Evolutionary conservation across 306 rosid species (phyloP).

Genomic region (Geum urbanum): DNA sequence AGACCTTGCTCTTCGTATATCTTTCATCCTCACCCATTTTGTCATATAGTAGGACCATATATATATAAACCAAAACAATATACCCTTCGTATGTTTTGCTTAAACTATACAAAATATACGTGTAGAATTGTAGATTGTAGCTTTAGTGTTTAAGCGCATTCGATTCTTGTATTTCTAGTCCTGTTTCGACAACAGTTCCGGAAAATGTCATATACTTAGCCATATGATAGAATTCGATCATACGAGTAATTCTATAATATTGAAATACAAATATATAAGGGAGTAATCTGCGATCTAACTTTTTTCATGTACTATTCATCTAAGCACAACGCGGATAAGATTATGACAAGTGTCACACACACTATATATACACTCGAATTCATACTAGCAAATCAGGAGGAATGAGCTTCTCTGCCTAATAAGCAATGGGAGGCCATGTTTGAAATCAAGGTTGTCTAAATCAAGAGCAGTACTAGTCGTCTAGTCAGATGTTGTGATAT

Average conservation of each 20-base stretch:
- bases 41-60: constrained; percentile 13
- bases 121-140: too few species aligned
- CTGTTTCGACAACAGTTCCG: too few species aligned
- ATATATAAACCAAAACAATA: background rate
- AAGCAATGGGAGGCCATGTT: background rate
- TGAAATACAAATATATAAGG: too few species aligned
- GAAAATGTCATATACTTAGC: too few species aligned
- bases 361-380: too few species aligned
- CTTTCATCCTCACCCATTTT: constrained; percentile 32
- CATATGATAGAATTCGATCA: too few species aligned
- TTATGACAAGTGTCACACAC: too few species aligned
- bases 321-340: too few species aligned
- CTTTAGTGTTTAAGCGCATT: background rate
- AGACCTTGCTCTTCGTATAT: constrained; percentile 34
- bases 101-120: too few species aligned
- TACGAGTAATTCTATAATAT: too few species aligned
- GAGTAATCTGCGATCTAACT: too few species aligned
- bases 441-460: background rate
- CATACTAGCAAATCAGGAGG: background rate
- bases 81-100: background rate
- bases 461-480: background rate
- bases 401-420: background rate
- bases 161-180: background rate
- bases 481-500: background rate
- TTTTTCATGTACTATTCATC: too few species aligned